phyloP scores from a whole-genome alignment of 139 green algal species.

The Deuterostichococcus epilithicus region DNA sequence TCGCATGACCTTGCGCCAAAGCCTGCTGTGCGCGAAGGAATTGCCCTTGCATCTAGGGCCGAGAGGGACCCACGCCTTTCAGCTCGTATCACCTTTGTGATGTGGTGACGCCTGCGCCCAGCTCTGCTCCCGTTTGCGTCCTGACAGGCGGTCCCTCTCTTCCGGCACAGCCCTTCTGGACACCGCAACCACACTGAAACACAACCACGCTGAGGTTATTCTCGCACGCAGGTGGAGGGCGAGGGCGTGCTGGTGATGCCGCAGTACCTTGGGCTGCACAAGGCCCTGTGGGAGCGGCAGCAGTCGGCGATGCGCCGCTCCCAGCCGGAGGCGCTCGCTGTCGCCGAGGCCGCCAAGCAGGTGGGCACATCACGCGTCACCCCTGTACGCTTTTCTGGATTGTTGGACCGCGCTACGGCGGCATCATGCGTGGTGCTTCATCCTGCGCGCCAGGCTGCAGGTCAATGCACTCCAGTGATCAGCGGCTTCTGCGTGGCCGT shows the following conservation, averaged over 20 bases:
- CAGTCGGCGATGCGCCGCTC: conserved; percentile 33
- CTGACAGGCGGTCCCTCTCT: not conserved
- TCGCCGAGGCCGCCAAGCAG: conserved; percentile 17
- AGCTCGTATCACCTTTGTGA: not conserved
- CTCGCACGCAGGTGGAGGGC: conserved; percentile 31
- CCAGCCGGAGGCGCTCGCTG: conserved; percentile 26
- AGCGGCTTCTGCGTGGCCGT: too few species aligned
- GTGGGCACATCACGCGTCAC: too few species aligned
- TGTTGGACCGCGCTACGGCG: too few species aligned
- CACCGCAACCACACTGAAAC: not conserved
- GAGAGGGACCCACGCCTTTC: not conserved
- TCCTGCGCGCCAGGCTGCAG: too few species aligned
- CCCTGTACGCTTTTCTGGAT: too few species aligned
- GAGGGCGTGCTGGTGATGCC: conserved; percentile 41
- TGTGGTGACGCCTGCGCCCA: not conserved
- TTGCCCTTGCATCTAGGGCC: too few species aligned
- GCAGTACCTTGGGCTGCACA: conserved; percentile 49
- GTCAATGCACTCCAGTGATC: too few species aligned
- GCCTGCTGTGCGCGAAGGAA: too few species aligned
- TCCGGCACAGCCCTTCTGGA: not conserved
- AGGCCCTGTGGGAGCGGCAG: conserved; percentile 69
- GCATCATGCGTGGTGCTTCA: conserved; percentile 14
- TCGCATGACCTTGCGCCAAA: too few species aligned
- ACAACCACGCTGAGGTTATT: not conserved
- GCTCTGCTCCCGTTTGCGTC: not conserved